Percentiles rank a stretch among this genome's conserved stretches.
Evolutionary conservation across 129 eudicot species (phyloP).

Genomic region (Scalesia atractyloides): DNA sequence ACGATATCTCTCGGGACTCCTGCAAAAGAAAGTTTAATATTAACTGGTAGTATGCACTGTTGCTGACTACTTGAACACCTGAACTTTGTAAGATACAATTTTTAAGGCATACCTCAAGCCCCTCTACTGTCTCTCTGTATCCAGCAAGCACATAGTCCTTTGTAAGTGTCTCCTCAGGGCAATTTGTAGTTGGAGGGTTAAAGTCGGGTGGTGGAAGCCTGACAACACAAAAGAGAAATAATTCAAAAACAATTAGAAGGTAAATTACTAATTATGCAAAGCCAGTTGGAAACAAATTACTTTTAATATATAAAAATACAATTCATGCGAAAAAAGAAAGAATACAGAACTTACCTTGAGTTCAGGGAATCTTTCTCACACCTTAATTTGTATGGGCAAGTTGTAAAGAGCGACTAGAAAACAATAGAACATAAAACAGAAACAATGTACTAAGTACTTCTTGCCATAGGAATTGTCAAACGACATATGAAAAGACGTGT

Average conservation of each 20-base stretch:
- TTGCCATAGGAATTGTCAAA: background rate
- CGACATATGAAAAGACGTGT: background rate
- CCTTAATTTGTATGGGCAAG: conserved; percentile 78
- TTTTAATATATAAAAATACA: background rate
- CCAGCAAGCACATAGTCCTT: conserved; percentile 89
- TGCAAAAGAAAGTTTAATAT: conserved; percentile 28
- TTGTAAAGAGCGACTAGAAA: conserved; percentile 66
- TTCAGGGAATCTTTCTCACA: conserved; percentile 93
- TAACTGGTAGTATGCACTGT: background rate
- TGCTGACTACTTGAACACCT: background rate
- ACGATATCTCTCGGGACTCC: conserved; percentile 90
- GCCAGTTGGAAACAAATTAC: background rate
- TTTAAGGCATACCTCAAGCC: conserved; percentile 73
- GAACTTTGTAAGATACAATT: background rate
- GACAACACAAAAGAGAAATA: no score
- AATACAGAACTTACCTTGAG: conserved; percentile 62
- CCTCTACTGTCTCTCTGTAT: conserved; percentile 94
- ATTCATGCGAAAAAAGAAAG: background rate
- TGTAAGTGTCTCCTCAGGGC: conserved; percentile 95
- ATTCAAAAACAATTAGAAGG: no score
- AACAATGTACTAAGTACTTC: background rate
- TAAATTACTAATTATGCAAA: no score
- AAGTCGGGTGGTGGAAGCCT: conserved; percentile 99
- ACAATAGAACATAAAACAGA: background rate
- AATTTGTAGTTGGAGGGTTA: conserved; percentile 78